These are phyloP conservation scores for Triticum dicoccoides DNA, from an alignment of 176 grass and related monocot genomes.

Conservation along the genomic window DNA sequence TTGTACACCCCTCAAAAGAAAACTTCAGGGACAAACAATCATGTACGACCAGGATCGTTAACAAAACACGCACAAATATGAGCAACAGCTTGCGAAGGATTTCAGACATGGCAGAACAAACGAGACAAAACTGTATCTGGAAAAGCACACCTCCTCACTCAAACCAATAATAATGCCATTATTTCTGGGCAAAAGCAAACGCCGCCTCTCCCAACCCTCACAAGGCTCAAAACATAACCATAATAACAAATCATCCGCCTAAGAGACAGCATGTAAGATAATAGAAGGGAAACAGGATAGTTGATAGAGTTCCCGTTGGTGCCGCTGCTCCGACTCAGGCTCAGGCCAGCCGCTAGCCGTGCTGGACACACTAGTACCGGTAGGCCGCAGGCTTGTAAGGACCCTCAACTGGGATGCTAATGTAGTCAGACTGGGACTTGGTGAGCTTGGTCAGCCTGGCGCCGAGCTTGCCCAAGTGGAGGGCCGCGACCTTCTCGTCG, in stretches of 20 bases:
- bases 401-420: constrained; percentile 70
- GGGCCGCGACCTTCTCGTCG: constrained; percentile 95
- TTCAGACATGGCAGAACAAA: constrained; percentile 15
- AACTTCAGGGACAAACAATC: too few species aligned
- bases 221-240: constrained; percentile 5
- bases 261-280: neutral
- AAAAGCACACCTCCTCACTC: neutral
- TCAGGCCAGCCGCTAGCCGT: neutral
- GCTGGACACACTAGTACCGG: constrained; percentile 64
- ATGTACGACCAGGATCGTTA: too few species aligned
- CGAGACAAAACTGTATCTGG: constrained; percentile 22
- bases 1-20: too few species aligned
- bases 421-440: constrained; percentile 75
- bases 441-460: constrained; percentile 80
- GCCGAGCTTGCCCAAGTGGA: constrained; percentile 89
- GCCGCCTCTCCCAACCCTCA: neutral
- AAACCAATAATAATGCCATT: constrained; percentile 31
- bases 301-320: neutral
- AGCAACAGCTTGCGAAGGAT: constrained; percentile 13
- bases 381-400: constrained; percentile 85
- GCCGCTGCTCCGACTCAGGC: neutral
- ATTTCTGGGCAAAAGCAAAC: constrained; percentile 30
- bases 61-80: too few species aligned
- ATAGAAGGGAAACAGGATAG: constrained; percentile 10
- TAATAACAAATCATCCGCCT: constrained; percentile 19